Base-by-base conservation (phyloP, 2,329 filamentous ascomycete species). In the Phaeomoniella chlamydospora region DNA sequence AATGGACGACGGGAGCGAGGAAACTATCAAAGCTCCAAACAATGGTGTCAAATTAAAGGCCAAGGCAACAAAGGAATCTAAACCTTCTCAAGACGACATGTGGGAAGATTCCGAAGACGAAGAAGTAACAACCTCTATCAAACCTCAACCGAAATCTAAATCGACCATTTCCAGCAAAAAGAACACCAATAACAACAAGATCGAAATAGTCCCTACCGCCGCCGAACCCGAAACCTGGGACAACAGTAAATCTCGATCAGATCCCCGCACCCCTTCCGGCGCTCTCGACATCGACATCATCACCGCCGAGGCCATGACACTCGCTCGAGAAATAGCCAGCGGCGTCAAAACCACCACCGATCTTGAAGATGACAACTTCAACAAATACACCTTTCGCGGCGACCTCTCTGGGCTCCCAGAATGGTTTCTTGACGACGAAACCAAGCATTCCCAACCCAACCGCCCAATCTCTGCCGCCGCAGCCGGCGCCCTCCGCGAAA, bases 241-340 rank as follows among this genome's bases (percentile, higher is more conserved):
- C 9, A n/a, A 26, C 22, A 26, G n/a, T 6, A 26, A 26, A 9
- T 6, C 6, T 17, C 41, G 45, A 31, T 16, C 41, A 38, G 54
- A 66, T 45, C 59, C 59, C 32, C 54, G 56, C 18, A 57, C 54
- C 30, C 50, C 54, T 32, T 58, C 61, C 41, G 56, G 56, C 4
- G 53, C 65, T 37, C 57, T 66, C 70, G 87, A 94, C 53, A 93
- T 98, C 59, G 86, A 96, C 55, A 96, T 98, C 50, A 93, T 96
- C 52, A 98, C 90, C n/a, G 90, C 86, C 4, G 90, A 98, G 65
- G 90, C 92, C 44, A 98, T 98, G 90, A 92, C 88, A 1, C 70
- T 98, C 12, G 92, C 90, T 1, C 90, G 96, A 45, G 74, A 85
- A 52, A 77, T 98, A 40, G 90, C 87, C 3, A 85, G 80, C 0